Evolutionary conservation across 805 yeast genomes (phyloP).

Genomic region (Sugiyamaella smithiae): DNA sequence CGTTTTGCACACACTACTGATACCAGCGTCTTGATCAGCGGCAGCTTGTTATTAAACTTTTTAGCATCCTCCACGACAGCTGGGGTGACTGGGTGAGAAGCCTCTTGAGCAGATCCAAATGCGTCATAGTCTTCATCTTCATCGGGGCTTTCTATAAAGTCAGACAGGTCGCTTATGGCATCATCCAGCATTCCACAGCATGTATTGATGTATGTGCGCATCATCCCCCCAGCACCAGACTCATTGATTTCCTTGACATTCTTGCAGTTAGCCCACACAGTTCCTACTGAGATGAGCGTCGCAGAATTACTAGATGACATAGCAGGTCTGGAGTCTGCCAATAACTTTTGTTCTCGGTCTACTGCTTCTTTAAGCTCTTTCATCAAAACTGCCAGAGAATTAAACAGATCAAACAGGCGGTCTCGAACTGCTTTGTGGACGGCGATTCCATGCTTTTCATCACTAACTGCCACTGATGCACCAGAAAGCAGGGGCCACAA

Average conservation of each 20-base stretch:
- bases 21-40: conserved; percentile 1
- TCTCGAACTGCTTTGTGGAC: background rate
- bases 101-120: background rate
- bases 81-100: background rate
- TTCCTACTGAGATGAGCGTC: conserved; percentile 60
- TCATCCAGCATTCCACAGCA: conserved; percentile 12
- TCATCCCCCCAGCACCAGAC: background rate
- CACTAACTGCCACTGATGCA: background rate
- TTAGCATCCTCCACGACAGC: background rate
- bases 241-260: conserved; percentile 31
- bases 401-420: background rate
- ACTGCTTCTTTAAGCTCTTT: conserved; percentile 14
- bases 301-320: conserved; percentile 5
- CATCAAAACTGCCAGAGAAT: conserved; percentile 18
- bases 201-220: conserved; percentile 1
- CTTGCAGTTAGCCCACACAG: conserved; percentile 70
- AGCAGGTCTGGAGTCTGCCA: background rate
- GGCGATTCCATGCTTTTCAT: background rate
- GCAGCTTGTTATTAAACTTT: background rate
- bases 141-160: conserved; percentile 6
- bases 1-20: conserved; percentile 1
- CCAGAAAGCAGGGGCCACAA: conserved; percentile 1
- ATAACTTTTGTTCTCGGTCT: conserved; percentile 15
- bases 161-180: conserved; percentile 12
- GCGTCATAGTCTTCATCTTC: conserved; percentile 10